These are phyloP conservation scores for Malassezia sympodialis DNA, from an alignment of 1,284 basidiomycete genomes.

Conservation along the genomic window DNA sequence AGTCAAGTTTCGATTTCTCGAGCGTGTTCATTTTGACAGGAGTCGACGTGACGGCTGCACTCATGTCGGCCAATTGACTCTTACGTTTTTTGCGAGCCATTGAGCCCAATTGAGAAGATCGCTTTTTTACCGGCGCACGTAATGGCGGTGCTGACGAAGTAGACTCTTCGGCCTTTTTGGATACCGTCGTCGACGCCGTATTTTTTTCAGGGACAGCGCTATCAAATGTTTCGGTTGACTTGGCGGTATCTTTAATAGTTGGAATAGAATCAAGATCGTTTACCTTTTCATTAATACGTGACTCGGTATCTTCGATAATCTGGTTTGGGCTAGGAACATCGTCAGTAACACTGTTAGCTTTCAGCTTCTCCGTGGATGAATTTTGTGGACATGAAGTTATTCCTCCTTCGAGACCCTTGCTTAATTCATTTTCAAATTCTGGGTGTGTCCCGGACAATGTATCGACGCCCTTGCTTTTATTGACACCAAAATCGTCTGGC, in stretches of 20 bases:
- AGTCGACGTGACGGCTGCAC: constrained; percentile 17
- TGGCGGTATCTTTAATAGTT: neutral
- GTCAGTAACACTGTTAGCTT: neutral
- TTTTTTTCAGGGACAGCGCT: neutral
- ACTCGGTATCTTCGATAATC: neutral
- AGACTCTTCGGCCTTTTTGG: neutral
- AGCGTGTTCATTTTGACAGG: constrained; percentile 44
- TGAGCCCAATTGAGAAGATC: constrained; percentile 6
- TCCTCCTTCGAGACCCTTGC: neutral
- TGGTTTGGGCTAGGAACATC: neutral
- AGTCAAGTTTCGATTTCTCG: constrained; percentile 45
- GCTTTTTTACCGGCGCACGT: constrained; percentile 8
- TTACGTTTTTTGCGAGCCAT: constrained; percentile 17
- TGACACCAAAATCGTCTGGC: neutral
- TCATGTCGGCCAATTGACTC: constrained; percentile 15
- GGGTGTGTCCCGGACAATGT: neutral
- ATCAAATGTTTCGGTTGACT: neutral
- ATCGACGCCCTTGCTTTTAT: neutral
- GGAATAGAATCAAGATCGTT: neutral
- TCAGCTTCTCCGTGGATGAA: neutral
- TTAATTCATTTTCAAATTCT: neutral
- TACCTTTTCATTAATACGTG: neutral
- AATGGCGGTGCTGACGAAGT: neutral
- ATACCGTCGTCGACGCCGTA: neutral
- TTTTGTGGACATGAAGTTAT: neutral